Base-by-base conservation (phyloP, 139 green algal species). In the Asterochloris sp. region DNA sequence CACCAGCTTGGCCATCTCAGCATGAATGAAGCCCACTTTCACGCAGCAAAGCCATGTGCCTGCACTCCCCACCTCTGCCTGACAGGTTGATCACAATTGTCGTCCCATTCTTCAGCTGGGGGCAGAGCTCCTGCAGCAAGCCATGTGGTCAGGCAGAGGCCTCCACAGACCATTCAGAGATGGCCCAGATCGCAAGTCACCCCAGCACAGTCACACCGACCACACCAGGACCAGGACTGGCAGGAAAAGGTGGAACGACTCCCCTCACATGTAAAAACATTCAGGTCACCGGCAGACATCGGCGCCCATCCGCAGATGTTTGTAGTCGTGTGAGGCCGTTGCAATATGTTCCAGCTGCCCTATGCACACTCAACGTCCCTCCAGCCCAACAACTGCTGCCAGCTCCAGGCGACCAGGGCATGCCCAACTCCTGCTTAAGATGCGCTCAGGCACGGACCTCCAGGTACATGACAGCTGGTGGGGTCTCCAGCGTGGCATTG, bases 71-170 rank as follows among this genome's bases (percentile, higher is more conserved):
- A 54, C 38, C 96, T 21, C 97, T 89, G 16, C 94, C 94, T 23
- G 83, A 94, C 89, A 89, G 96, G 93, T 98, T 98, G 79, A 99
- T 86, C 11, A 99, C 96, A 26, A 99, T 83, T 38, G 88, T 90
- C 9, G 90, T 94, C 69, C 93, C 93, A 73, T 93, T 86, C 16
- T 89, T 78, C 38, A 99, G 83, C 14, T 89, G 93, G 19, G 96
- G 95, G 74, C 89, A 93, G 63, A 98, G 87, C 83, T 89, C 92
- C 83, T 91, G 78, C 78, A 81, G 38, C 38, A 54, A 54, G 38
- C 38, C 38, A 54, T 54, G 38, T 54, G 38, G 66, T 21, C 66
- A 73, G 8, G 66, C 66, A 73, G 21, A 21, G 66, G 66, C 66
- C 19, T 26, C 66, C 23, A 24, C 19, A 73, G 19, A 73, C 19